Evolutionary conservation across 169 alveolate genomes (phyloP).

Genomic region (Eimeria tenella): DNA sequence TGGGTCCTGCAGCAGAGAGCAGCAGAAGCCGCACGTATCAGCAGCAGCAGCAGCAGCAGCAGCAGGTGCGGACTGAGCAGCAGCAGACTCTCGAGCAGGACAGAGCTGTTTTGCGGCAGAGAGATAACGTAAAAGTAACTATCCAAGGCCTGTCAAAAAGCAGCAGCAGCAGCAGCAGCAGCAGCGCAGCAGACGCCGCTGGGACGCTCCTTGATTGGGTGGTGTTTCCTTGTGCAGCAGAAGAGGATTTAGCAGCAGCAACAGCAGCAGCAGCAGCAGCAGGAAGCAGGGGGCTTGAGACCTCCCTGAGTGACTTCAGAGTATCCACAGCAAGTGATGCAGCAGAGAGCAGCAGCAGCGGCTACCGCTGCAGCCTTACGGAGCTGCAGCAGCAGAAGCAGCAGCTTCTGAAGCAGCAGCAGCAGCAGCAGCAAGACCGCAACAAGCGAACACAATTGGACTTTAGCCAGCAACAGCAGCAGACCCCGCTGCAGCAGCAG

Average conservation of each 20-base stretch:
- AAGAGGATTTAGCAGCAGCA: neutral
- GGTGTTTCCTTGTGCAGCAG: neutral
- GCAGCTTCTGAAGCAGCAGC: neutral
- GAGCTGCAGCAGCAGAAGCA: neutral
- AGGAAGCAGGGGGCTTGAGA: neutral
- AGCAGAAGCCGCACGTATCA: neutral
- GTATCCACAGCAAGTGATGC: neutral
- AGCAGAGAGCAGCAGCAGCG: neutral
- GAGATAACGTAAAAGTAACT: too few relatives aligned
- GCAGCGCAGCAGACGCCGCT: neutral
- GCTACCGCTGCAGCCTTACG: neutral
- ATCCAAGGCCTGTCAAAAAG: too few relatives aligned
- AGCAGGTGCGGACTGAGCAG: neutral
- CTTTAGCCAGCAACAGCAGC: neutral
- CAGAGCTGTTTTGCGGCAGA: too few relatives aligned
- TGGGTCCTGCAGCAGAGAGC: too few relatives aligned
- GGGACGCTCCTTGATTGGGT: too few relatives aligned
- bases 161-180: slow-evolving; percentile 7
- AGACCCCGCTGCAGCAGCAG: neutral
- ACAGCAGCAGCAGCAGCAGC: slow-evolving; percentile 14
- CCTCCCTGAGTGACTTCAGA: too few relatives aligned
- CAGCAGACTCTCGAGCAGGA: too few relatives aligned
- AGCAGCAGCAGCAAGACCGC: neutral
- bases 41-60: neutral
- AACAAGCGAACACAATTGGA: neutral